Evolutionary conservation across 1,139 yeast species (phyloP).

Genomic region (Diutina mesorugosa): DNA sequence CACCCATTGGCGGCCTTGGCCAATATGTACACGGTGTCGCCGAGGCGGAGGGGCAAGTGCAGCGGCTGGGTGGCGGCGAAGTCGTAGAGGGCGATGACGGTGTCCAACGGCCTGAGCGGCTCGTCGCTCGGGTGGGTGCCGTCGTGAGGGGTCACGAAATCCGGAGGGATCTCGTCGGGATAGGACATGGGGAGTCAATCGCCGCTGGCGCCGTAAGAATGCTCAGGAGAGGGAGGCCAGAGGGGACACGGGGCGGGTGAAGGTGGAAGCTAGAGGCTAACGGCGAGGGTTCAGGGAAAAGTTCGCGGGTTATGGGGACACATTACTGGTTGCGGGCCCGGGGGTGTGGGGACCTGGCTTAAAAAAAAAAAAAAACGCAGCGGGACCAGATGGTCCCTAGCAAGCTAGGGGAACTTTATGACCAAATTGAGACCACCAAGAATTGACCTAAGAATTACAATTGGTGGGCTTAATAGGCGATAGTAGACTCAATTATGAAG

Average conservation of each 20-base stretch:
- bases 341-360: neutral
- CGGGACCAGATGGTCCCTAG: too few species aligned
- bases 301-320: neutral
- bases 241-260: neutral
- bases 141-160: conserved; percentile 6
- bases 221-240: neutral
- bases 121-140: conserved; percentile 2
- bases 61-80: conserved; percentile 96
- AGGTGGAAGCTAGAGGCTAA: neutral
- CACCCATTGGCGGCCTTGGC: conserved; percentile 47
- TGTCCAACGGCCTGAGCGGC: conserved; percentile 23
- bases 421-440: too few species aligned
- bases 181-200: conserved; percentile 4
- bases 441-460: too few species aligned
- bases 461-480: too few species aligned
- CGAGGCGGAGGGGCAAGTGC: conserved; percentile 23
- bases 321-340: neutral
- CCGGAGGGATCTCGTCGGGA: conserved; percentile 8
- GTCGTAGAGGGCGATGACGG: conserved; percentile 38
- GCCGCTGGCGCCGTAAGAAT: neutral
- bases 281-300: neutral
- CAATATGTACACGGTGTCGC: conserved; percentile 39
- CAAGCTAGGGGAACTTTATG: too few species aligned
- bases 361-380: too few species aligned
- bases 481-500: too few species aligned